These are phyloP conservation scores for Sarocladium strictum DNA, from an alignment of 2,329 filamentous ascomycete species.

Conservation along the genomic window DNA sequence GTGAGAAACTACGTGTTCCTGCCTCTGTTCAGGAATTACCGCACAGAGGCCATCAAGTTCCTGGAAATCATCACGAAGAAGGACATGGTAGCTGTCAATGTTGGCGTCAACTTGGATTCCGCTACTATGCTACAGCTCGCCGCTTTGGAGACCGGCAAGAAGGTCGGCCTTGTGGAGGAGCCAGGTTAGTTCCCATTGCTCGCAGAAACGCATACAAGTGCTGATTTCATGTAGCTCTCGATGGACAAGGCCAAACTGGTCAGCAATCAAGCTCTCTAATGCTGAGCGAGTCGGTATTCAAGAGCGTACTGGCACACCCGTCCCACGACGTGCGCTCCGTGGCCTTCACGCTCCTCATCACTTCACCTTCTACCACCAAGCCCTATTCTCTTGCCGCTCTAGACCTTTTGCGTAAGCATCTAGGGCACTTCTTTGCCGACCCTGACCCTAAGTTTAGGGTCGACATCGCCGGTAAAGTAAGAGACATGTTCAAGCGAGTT, in stretches of 20 bases:
- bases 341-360: slow-evolving; percentile 74
- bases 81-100: slow-evolving; percentile 39
- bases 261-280: slow-evolving; percentile 22
- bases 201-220: too few species aligned
- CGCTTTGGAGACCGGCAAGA: slow-evolving; percentile 66
- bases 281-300: slow-evolving; percentile 39
- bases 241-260: slow-evolving; percentile 14
- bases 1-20: slow-evolving; percentile 61
- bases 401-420: slow-evolving; percentile 53
- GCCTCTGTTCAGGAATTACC: slow-evolving; percentile 55
- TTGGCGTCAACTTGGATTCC: slow-evolving; percentile 39
- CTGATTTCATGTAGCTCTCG: background rate
- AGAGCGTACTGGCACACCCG: slow-evolving; percentile 46
- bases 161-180: slow-evolving; percentile 62
- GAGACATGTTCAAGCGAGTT: slow-evolving; percentile 71
- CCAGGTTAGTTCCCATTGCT: slow-evolving; percentile 49
- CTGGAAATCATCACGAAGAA: slow-evolving; percentile 51
- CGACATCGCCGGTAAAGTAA: slow-evolving; percentile 68
- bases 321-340: slow-evolving; percentile 66
- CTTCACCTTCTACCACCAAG: slow-evolving; percentile 67
- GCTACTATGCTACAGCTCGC: slow-evolving; percentile 57
- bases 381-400: slow-evolving; percentile 62
- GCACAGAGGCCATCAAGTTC: slow-evolving; percentile 47
- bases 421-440: slow-evolving; percentile 73
- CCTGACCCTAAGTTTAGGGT: slow-evolving; percentile 82